Base-by-base conservation (phyloP, 257 asterid genomes). In the Nicotiana knightiana region DNA sequence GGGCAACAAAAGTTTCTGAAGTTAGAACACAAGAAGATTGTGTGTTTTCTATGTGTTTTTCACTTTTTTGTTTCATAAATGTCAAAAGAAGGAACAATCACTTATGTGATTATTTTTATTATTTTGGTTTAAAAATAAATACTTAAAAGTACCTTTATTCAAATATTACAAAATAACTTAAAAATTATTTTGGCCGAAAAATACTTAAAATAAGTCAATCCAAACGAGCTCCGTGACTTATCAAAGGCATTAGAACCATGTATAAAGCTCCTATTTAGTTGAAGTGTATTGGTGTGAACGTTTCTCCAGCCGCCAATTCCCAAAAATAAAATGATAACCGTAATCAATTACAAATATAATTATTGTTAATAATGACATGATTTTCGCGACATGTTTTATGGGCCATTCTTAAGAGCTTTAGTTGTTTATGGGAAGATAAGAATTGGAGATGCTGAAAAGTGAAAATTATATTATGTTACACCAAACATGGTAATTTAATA, bases 251-350 rank as follows among this genome's bases (percentile, higher is more conserved):
- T 43, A 64, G 11, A 64, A 64, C 17, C 35, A 5, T 11, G 3
- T 8, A 4, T 57, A 57, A 11, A 18, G 9, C 26, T 61, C 33
- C 33, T 17, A 24, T 21, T 73, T 58, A 51, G 79, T 73, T 73
- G 39, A 48, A 51, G 80, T 75, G 63, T 26, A 48, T 75, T 75
- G 63, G 17, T 75, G 80, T 75, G 63, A 75, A 75, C 80, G 28
- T 43, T 51, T 51, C 80, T 28, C 63, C 63, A 75, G 80, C 80
- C 80, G 80, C 46, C 80, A 75, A 75, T 75, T 75, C 53, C 80
- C 28, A 75, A 75, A 43, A 75, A 51, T 75, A 75, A 75, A 75
- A 61, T 48, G 79, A 75, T 24, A 26, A 28, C 16, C 2, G 8
- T 75, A 75, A 75, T 75, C 43, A 75, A 75, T 48, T 51, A 3